A percentile compares a stretch with the other conserved stretches of the same genome.
phyloP scores from a whole-genome alignment of 768 basidiomycete species.

The Pulveroboletus ravenelii region DNA sequence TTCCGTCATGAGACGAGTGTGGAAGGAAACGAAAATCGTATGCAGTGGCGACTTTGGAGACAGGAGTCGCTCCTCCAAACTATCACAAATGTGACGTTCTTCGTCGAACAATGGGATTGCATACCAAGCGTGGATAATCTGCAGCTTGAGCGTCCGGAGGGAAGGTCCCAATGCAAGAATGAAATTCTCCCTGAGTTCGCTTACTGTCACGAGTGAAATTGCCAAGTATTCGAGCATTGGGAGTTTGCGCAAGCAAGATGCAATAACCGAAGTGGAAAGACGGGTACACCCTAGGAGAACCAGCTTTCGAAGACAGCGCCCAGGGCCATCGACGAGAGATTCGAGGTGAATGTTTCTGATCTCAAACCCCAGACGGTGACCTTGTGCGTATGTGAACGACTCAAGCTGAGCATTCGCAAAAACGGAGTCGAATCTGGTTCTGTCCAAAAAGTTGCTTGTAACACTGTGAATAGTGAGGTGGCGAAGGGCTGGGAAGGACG shows the following conservation, averaged over 20 bases:
- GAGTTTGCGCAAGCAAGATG: conserved; percentile 27
- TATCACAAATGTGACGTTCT: conserved; percentile 29
- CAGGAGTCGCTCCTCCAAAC: conserved; percentile 25
- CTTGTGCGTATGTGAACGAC: conserved; percentile 34
- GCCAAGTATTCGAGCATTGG: conserved; percentile 33
- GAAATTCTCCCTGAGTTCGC: conserved; percentile 32
- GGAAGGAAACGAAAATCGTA: conserved; percentile 18
- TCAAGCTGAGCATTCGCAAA: conserved; percentile 31
- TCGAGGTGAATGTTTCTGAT: conserved; percentile 33
- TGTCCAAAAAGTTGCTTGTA: conserved; percentile 35
- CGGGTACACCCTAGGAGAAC: conserved; percentile 34
- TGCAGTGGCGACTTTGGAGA: conserved; percentile 3
- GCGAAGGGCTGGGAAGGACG: conserved; percentile 17
- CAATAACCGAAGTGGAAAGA: conserved; percentile 28
- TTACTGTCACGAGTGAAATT: conserved; percentile 32
- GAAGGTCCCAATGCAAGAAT: conserved; percentile 27
- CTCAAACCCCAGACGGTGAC: conserved; percentile 34
- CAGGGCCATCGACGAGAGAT: conserved; percentile 23
- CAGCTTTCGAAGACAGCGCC: conserved; percentile 27
- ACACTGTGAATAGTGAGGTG: conserved; percentile 31
- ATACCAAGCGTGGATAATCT: conserved; percentile 34
- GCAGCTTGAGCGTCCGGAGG: conserved; percentile 33
- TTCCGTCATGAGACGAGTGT: conserved; percentile 17
- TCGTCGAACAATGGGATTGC: conserved; percentile 26
- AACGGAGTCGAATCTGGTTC: conserved; percentile 20